Evolutionary conservation across 768 basidiomycete genomes (phyloP).

Genomic region (Mycena filopes): DNA sequence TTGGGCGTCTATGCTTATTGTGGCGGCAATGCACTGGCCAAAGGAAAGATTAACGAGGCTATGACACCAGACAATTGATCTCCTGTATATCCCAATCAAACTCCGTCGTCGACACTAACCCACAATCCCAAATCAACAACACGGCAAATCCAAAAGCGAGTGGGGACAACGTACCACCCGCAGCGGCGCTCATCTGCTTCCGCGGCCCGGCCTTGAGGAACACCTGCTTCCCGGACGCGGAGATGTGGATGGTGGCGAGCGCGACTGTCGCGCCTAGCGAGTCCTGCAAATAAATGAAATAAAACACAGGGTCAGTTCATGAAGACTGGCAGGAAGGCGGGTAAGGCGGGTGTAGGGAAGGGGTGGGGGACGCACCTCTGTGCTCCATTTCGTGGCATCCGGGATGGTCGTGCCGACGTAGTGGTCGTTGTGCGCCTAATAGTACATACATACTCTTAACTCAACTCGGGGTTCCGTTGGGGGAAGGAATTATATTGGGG

Average conservation of each 20-base stretch:
- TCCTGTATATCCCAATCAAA: slow-evolving; percentile 33
- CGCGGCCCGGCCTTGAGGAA: slow-evolving; percentile 23
- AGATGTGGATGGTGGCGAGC: slow-evolving; percentile 29
- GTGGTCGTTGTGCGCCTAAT: slow-evolving; percentile 33
- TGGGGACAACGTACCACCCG: slow-evolving; percentile 16
- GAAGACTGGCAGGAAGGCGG: no score
- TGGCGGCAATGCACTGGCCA: no score
- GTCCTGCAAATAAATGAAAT: slow-evolving; percentile 1
- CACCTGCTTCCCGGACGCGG: slow-evolving; percentile 17
- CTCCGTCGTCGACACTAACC: slow-evolving; percentile 23
- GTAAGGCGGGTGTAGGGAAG: no score
- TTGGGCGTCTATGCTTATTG: no score
- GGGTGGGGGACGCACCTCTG: slow-evolving; percentile 7
- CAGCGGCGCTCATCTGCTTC: slow-evolving; percentile 20
- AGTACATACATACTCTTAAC: background rate
- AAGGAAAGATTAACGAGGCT: no score
- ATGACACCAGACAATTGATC: slow-evolving; percentile 26
- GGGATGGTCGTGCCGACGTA: slow-evolving; percentile 32
- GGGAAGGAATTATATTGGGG: no score
- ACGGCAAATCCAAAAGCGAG: no score
- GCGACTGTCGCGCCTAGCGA: slow-evolving; percentile 19
- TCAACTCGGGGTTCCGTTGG: background rate
- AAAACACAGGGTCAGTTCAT: background rate
- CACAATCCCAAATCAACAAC: no score
- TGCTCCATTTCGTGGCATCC: slow-evolving; percentile 17